Base-by-base conservation (phyloP, 257 asterid species). In the Capsicum rhomboideum region DNA sequence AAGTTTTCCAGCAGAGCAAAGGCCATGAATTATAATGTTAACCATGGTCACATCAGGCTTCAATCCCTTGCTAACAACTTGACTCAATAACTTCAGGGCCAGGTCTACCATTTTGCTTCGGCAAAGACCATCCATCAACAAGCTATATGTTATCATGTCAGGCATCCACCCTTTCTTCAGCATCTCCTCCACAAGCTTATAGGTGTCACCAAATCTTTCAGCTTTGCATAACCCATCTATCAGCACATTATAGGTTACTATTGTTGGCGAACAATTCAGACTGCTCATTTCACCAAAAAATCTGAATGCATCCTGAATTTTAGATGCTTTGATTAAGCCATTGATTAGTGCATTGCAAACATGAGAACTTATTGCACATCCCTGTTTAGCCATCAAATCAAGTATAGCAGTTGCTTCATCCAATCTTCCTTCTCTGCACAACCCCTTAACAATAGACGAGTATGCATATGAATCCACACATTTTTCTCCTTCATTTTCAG, bases 11-110 rank as follows among this genome's bases (percentile, higher is more conserved):
- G 83, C 90, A 69, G 93, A 88, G 88, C 98, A 96, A 77, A 96
- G 94, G 82, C 99, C 99, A 71, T 96, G 99, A 86, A 96, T 93
- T 89, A 94, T 87, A 85, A 97, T 93, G 85, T 97, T 97, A 86
- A 93, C 93, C 98, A 95, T 93, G 87, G 88, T 95, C 69, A 87
- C 93, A 90, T 97, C 99, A 80, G 98, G 98, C 84, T 82, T 90
- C 79, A 92, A 77, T 56, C 98, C 97, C 84, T 85, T 83, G 56
- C 80, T 53, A 63, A 84, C 86, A 79, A 87, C 91, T 83, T 88
- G 87, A 79, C 88, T 85, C 98, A 98, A 97, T 85, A 97, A 88
- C 85, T 87, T 87, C 69, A 94, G 89, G 75, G 98, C 97, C 94
- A 77, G 82, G 6, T 97, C 93, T 64, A 90, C 88, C 84, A 93